Evolutionary conservation across 2,329 filamentous ascomycete genomes (phyloP), one percentile per base, ranked within the genome.

Genomic region (Rachicladosporium sp.): DNA sequence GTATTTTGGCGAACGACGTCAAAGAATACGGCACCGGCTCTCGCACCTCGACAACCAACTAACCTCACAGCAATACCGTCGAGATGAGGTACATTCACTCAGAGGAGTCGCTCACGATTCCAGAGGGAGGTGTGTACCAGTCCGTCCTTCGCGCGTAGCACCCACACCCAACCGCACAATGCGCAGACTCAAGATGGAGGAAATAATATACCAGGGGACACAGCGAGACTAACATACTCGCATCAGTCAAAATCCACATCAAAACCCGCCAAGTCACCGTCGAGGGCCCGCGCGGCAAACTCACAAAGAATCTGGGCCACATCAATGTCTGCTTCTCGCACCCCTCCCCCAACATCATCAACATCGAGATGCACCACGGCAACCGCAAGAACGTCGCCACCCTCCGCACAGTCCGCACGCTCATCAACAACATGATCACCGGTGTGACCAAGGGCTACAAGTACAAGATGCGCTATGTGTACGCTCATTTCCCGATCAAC

Each of bases 381-480:
- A 77, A 76, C 64, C 86, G 91, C 73, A 98, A 98, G 82, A 89
- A 86, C 68, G 83, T 98, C 65, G 91, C 91, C 63, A 85, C 89
- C 57, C 87, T 98, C 70, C 87, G 91, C 62, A 98, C 91, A 62
- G 91, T 98, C 73, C 86, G 87, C 65, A 89, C 89, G 54, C 70
- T 96, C 71, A 93, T 98, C 78, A 85, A 93, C 79, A 98, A 98
- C 82, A 68, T 98, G 73, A 84, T 98, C 70, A 80, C 88, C 61
- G 91, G 91, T 69, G 91, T 98, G 56, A 98, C 91, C 68, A 93
- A 89, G 77, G 91, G 91, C 58, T 98, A 82, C 85, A 93, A 93
- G 76, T 98, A 98, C 83, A 98, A 98, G 85, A 96, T 98, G 89
- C 86, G 93, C 64, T 98, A 98, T 76, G 91, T 98, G 71, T 98